Base-by-base conservation (phyloP, 352 stramenopile genomes). In the Phytophthora sp. region DNA sequence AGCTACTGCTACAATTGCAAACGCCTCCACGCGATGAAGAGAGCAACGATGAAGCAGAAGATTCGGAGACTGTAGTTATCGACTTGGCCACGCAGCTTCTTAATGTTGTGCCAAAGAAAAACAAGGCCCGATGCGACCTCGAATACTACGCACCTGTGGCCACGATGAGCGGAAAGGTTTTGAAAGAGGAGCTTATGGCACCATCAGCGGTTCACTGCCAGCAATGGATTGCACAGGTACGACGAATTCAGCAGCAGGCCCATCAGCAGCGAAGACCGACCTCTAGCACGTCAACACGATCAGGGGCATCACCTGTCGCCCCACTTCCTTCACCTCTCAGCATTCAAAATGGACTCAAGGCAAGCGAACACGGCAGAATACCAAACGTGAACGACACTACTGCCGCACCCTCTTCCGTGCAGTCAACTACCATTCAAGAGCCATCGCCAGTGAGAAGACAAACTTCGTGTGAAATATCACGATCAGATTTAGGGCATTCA, bases 141-240 rank as follows among this genome's bases (percentile, higher is more conserved):
- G 66, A 78, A 55, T 87, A 79, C 35, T 69, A 76, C 21, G 57
- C 54, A 6, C 20, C 53, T 10, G 42, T 43, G 2, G 55, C 54
- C 27, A 54, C 26, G 8, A 54, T 45, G 44, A 66, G 46, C 15
- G 27, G 66, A 58, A 23, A 65, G 41, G 35, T 53, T 38, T 15
- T 55, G 26, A 74, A 59, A 57, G 74, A 90, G 56, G 75, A 94
- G 53, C 75, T 92, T 38, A 94, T 92, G 84, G 84, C 82, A 24
- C 72, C 82, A 24, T 90, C 84, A 2, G 67, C 79, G 5, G 76
- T 78, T 49, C 77, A 87, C 49, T 92, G 84, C 26, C 66, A 82
- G 50, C 68, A 86, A 48, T 92, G 81, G 68, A 76, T 94, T 9
- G 54, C 74, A 8, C 62, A 77, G 4, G 67, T 94, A 8, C 71